Base-by-base conservation (phyloP, 2,329 filamentous ascomycete genomes). In the Corniculantispora saksenae region DNA sequence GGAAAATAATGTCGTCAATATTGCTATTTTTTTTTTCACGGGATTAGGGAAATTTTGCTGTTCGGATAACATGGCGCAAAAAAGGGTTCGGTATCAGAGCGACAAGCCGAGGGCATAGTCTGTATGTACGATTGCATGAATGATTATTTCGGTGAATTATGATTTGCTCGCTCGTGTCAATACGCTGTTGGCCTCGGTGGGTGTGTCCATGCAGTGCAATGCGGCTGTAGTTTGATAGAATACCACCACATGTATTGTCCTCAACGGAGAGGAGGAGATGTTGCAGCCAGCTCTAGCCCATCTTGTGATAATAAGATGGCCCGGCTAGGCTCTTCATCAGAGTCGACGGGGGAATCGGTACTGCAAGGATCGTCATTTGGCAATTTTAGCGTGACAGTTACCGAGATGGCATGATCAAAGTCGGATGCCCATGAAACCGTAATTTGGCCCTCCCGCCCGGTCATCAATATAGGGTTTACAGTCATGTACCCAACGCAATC, bases 51-150 rank as follows among this genome's bases (percentile, higher is more conserved):
- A n/a, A 51, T 51, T 47, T 17, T 54, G 27, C 25, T 55, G 29
- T 56, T 62, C 17, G 50, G 21, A 38, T 35, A 47, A n/a, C 12
- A 57, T 43, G 61, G 61, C 61, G 61, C 29, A 62, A 50, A 63
- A 25, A 63, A 25, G 35, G 48, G 53, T 50, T 35, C 3, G n/a
- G 53, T 9, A n/a, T 62, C 40, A 38, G 29, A 55, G 15, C 27
- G 38, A 19, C 57, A 21, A 47, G 21, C 23, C 23, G 29, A 51
- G 43, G 23, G 61, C 21, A 57, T 23, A 56, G 38, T 51, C 35
- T 63, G 53, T 29, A 27, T 40, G 21, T 57, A 40, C 23, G n/a
- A 43, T 54, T 48, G 53, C 45, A 51, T 50, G 6, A 45, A 61
- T 43, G 35, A 32, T 53, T 53, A 29, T 29, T 53, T 35, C 17